Evolutionary conservation across 305 asterid species (phyloP).

Genomic region (Euphrasia arctica): DNA sequence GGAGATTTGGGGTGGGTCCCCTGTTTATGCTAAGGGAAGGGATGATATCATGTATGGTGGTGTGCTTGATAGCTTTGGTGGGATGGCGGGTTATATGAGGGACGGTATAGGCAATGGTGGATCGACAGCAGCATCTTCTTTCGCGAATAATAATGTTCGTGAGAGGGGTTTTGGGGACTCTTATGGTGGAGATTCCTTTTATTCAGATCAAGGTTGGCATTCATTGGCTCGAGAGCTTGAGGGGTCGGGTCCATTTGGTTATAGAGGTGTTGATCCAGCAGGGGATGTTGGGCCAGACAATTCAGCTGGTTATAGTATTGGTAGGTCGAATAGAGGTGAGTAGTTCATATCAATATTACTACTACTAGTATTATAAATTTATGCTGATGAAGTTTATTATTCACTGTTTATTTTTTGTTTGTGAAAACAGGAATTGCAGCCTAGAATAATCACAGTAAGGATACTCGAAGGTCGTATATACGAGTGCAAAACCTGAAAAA

Average conservation of each 20-base stretch:
- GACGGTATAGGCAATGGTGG: slow-evolving; percentile 38
- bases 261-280: slow-evolving; percentile 33
- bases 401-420: slow-evolving; percentile 23
- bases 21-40: slow-evolving; percentile 38
- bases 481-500: slow-evolving; percentile 17
- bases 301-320: slow-evolving; percentile 36
- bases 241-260: slow-evolving; percentile 37
- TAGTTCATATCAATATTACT: slow-evolving; percentile 1
- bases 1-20: slow-evolving; percentile 55
- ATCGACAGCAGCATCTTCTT: slow-evolving; percentile 34
- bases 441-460: slow-evolving; percentile 35
- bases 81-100: slow-evolving; percentile 42
- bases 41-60: slow-evolving; percentile 33
- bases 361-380: background rate
- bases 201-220: slow-evolving; percentile 39
- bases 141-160: slow-evolving; percentile 34
- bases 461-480: slow-evolving; percentile 21
- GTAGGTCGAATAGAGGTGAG: slow-evolving; percentile 48
- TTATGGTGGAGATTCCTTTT: slow-evolving; percentile 40
- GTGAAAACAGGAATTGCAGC: slow-evolving; percentile 60
- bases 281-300: slow-evolving; percentile 31
- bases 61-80: slow-evolving; percentile 38
- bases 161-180: slow-evolving; percentile 43
- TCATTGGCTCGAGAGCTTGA: slow-evolving; percentile 40
- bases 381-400: slow-evolving; percentile 2